Evolutionary conservation across 352 stramenopile species (phyloP).

Genomic region (Stephanocyclus meneghinianus): DNA sequence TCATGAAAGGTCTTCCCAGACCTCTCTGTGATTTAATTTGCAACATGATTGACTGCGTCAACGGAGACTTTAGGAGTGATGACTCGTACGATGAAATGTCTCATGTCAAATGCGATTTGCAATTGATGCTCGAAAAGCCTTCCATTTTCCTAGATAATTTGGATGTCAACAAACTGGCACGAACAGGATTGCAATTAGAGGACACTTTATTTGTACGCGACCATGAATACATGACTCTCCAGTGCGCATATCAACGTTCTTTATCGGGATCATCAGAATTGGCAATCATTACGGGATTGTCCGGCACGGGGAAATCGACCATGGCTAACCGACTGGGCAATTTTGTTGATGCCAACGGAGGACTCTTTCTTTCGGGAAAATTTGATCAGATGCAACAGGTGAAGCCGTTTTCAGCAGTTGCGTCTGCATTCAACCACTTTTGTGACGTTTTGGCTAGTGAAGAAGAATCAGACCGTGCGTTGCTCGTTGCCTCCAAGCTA

Average conservation of each 20-base stretch:
- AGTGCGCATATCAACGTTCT: conserved; percentile 21
- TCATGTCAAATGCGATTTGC: conserved; percentile 33
- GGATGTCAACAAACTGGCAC: background rate
- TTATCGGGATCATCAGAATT: conserved; percentile 20
- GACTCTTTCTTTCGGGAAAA: too few relatives aligned
- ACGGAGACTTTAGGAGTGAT: conserved; percentile 19
- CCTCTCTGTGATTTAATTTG: conserved; percentile 5
- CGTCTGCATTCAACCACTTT: too few relatives aligned
- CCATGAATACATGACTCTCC: conserved; percentile 12
- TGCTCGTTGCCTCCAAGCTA: too few relatives aligned
- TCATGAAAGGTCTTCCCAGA: background rate
- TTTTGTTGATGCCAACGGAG: too few relatives aligned
- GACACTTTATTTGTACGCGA: conserved; percentile 20
- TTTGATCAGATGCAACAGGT: too few relatives aligned
- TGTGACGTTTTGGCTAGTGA: too few relatives aligned
- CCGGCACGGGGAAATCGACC: conserved; percentile 24
- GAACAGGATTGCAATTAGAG: conserved; percentile 21
- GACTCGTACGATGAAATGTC: conserved; percentile 22
- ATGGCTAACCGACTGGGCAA: conserved; percentile 1
- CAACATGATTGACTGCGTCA: conserved; percentile 16
- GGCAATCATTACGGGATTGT: conserved; percentile 22
- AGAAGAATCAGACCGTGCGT: too few relatives aligned
- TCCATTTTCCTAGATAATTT: conserved; percentile 15
- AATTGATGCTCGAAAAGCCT: conserved; percentile 34
- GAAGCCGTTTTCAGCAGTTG: too few relatives aligned